Evolutionary conservation across 208 protist species (phyloP).

Genomic region (Zelonia costaricensis): DNA sequence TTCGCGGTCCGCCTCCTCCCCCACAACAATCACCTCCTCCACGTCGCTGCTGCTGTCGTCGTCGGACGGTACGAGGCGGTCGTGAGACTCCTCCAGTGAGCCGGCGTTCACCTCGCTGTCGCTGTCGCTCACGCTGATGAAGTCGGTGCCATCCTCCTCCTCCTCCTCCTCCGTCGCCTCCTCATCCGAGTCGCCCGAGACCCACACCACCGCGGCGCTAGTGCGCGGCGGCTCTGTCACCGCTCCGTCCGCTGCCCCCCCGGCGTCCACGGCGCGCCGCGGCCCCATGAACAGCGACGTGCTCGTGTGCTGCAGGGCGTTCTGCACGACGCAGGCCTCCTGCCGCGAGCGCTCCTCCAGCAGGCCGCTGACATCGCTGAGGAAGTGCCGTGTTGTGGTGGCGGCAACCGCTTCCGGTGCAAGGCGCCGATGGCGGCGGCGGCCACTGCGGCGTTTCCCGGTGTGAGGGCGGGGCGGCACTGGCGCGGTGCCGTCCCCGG

Average conservation of each 20-base stretch:
- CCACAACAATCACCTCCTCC: conserved; percentile 2
- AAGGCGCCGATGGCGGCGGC: conserved; percentile 6
- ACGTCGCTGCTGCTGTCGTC: conserved; percentile 5
- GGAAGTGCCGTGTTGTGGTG: conserved; percentile 45
- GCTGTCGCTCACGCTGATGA: conserved; percentile 5
- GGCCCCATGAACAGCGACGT: conserved; percentile 87
- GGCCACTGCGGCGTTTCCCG: background rate
- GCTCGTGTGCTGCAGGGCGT: conserved; percentile 58
- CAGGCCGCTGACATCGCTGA: conserved; percentile 49
- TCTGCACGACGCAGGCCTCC: conserved; percentile 51
- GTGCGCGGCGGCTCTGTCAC: background rate
- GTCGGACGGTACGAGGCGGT: background rate
- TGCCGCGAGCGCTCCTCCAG: conserved; percentile 38
- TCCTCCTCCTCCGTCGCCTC: background rate
- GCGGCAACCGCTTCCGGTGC: conserved; percentile 55
- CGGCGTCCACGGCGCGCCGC: conserved; percentile 28
- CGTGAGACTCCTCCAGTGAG: background rate
- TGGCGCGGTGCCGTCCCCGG: background rate
- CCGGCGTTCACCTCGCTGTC: conserved; percentile 1
- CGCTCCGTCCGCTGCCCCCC: too few relatives aligned
- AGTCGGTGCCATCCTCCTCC: background rate
- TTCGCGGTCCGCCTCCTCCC: conserved; percentile 5
- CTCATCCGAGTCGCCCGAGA: background rate
- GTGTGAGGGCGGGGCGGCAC: background rate
- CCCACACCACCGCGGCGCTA: background rate